A percentile compares a stretch with the other conserved stretches of the same genome.
phyloP scores from a whole-genome alignment of 768 basidiomycete species.

The Mycena capillaripes region DNA sequence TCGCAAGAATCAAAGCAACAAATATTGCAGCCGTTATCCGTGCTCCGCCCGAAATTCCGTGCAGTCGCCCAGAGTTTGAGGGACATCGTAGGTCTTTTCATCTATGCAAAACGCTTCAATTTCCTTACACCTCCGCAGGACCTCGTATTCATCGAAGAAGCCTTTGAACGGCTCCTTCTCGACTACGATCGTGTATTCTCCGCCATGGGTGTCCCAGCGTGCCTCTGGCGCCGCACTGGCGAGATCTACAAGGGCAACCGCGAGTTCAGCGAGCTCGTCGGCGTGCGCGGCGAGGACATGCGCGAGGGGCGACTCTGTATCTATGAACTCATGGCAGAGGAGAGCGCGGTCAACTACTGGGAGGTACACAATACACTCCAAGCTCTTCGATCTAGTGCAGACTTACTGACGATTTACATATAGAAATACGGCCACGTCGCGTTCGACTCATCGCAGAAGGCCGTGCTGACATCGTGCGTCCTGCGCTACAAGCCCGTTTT shows the following conservation, averaged over 20 bases:
- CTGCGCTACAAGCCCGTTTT: slow-evolving; percentile 82
- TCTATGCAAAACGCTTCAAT: neutral
- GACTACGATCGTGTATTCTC: slow-evolving; percentile 96
- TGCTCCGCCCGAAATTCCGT: slow-evolving; percentile 88
- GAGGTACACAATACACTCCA: slow-evolving; percentile 66
- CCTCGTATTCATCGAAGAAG: slow-evolving; percentile 97
- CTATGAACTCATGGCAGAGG: slow-evolving; percentile 98
- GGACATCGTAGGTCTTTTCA: slow-evolving; percentile 70
- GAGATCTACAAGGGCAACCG: slow-evolving; percentile 99
- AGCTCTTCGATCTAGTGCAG: neutral
- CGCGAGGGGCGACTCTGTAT: slow-evolving; percentile 96
- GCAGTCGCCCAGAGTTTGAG: slow-evolving; percentile 88
- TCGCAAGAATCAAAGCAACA: slow-evolving; percentile 93
- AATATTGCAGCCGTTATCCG: slow-evolving; percentile 90
- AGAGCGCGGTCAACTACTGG: slow-evolving; percentile 97
- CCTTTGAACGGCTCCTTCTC: slow-evolving; percentile 93
- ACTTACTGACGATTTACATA: neutral
- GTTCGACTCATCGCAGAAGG: slow-evolving; percentile 93
- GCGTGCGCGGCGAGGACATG: slow-evolving; percentile 89
- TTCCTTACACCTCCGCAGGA: slow-evolving; percentile 63
- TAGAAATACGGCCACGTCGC: slow-evolving; percentile 97
- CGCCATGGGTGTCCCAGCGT: slow-evolving; percentile 97
- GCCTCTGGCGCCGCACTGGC: slow-evolving; percentile 95
- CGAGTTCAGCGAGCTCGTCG: slow-evolving; percentile 93
- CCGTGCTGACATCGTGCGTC: slow-evolving; percentile 93